Evolutionary conservation across 352 stramenopile genomes (phyloP).

Genomic region (Phytopythium aichiense): DNA sequence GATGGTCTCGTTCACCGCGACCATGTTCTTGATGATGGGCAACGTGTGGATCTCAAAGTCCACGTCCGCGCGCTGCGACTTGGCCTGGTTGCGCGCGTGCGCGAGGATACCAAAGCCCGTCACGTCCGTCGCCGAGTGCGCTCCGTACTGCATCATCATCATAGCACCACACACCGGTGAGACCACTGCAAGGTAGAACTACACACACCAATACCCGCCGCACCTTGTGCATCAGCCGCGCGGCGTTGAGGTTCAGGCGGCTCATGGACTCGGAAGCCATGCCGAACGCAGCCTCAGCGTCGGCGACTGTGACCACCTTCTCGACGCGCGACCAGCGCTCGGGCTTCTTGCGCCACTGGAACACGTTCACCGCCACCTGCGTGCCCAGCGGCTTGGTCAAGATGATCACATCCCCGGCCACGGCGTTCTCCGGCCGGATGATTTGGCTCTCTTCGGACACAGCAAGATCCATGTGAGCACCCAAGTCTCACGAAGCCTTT

Average conservation of each 20-base stretch:
- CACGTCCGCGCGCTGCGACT: constrained; percentile 87
- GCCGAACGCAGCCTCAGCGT: constrained; percentile 87
- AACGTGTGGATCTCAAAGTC: constrained; percentile 92
- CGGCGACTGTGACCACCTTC: constrained; percentile 49
- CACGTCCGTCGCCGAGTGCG: constrained; percentile 93
- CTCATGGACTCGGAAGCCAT: constrained; percentile 93
- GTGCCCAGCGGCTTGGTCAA: constrained; percentile 94
- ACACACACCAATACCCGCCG: background rate
- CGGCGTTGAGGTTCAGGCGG: constrained; percentile 90
- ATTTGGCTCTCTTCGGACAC: constrained; percentile 51
- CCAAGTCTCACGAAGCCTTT: background rate
- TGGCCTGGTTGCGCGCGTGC: constrained; percentile 91
- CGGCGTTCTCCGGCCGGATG: constrained; percentile 89
- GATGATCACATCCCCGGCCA: constrained; percentile 88
- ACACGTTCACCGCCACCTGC: constrained; percentile 92
- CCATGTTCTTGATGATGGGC: constrained; percentile 90
- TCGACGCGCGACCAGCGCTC: constrained; percentile 79
- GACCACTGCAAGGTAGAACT: background rate
- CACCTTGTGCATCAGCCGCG: constrained; percentile 89
- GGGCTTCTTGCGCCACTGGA: constrained; percentile 88
- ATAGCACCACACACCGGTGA: background rate
- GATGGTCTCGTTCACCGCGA: constrained; percentile 82
- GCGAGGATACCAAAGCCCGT: constrained; percentile 95
- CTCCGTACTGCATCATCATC: constrained; percentile 55
- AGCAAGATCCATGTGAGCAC: background rate